Evolutionary conservation across 371 early-diverging fungal species (phyloP).

Genomic region (Entomophthora muscae): DNA sequence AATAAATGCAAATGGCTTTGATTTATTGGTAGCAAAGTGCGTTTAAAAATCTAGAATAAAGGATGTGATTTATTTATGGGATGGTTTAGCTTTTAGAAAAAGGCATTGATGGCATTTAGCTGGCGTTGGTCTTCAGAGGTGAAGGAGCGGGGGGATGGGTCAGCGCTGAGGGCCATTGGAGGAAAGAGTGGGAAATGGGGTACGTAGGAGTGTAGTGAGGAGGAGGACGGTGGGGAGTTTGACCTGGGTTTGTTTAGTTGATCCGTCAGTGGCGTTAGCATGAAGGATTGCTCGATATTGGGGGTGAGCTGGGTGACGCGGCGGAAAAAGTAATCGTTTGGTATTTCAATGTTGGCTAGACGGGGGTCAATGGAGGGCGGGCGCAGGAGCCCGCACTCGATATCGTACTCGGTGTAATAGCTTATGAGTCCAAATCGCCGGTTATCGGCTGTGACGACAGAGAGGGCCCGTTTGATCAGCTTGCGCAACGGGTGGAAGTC

Average conservation of each 20-base stretch:
- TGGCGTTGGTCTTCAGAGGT: constrained; percentile 2
- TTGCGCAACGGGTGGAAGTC: background rate
- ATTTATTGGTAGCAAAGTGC: too few species aligned
- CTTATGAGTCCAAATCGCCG: background rate
- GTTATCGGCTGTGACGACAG: background rate
- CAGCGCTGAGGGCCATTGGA: background rate
- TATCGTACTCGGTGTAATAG: background rate
- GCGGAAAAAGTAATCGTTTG: background rate
- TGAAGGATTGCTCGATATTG: background rate
- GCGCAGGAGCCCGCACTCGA: background rate
- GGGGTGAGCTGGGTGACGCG: background rate
- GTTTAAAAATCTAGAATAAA: too few species aligned
- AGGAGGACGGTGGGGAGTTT: background rate
- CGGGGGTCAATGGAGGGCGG: background rate
- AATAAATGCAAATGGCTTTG: too few species aligned
- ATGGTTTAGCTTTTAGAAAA: too few species aligned
- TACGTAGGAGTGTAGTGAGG: too few species aligned
- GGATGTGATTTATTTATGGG: too few species aligned
- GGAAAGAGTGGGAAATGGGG: background rate
- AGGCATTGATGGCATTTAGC: constrained; percentile 1
- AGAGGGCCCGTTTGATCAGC: background rate
- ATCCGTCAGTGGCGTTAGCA: background rate
- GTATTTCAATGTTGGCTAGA: background rate
- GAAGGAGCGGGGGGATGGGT: background rate
- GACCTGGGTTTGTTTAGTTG: background rate